Conservation (phyloP, 306 rosid genomes). For the Fragaria vesca region DNA sequence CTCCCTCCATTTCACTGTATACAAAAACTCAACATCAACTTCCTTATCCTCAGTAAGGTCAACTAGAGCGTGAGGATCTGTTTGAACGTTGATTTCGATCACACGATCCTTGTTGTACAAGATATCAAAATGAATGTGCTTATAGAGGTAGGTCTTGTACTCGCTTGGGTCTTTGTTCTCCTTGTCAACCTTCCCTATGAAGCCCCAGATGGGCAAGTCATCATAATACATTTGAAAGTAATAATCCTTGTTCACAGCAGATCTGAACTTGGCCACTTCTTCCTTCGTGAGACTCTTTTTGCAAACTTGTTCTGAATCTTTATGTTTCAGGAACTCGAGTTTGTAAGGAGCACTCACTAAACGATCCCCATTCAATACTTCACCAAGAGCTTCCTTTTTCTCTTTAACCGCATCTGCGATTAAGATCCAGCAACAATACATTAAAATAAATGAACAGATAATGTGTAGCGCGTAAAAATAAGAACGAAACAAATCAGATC, state of each 20-base stretch:
- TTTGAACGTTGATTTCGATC: constrained; percentile 62
- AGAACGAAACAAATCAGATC: background rate
- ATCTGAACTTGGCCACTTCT: constrained; percentile 59
- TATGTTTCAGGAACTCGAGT: constrained; percentile 61
- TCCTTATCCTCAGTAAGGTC: constrained; percentile 73
- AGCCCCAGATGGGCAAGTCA: constrained; percentile 90
- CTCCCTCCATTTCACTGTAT: constrained; percentile 84
- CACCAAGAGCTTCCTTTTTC: constrained; percentile 88
- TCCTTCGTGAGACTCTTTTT: constrained; percentile 46
- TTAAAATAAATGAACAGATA: background rate
- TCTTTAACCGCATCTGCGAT: constrained; percentile 58
- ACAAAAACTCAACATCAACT: constrained; percentile 56
- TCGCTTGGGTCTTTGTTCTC: constrained; percentile 76
- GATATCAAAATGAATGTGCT: constrained; percentile 74
- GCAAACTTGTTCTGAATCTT: constrained; percentile 56
- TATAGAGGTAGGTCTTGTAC: constrained; percentile 61
- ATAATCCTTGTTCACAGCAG: constrained; percentile 70
- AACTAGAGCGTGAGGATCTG: constrained; percentile 57
- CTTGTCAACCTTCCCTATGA: constrained; percentile 78
- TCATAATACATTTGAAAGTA: constrained; percentile 88
- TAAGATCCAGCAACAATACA: constrained; percentile 14
- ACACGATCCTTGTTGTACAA: constrained; percentile 72
- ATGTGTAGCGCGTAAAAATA: no score
- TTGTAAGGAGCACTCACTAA: constrained; percentile 75
- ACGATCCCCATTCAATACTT: constrained; percentile 88